A percentile compares a stretch with the other conserved stretches of the same genome.
These are phyloP conservation scores for Xerocomellus amylosporus DNA, from an alignment of 768 basidiomycete species.

Conservation along the genomic window DNA sequence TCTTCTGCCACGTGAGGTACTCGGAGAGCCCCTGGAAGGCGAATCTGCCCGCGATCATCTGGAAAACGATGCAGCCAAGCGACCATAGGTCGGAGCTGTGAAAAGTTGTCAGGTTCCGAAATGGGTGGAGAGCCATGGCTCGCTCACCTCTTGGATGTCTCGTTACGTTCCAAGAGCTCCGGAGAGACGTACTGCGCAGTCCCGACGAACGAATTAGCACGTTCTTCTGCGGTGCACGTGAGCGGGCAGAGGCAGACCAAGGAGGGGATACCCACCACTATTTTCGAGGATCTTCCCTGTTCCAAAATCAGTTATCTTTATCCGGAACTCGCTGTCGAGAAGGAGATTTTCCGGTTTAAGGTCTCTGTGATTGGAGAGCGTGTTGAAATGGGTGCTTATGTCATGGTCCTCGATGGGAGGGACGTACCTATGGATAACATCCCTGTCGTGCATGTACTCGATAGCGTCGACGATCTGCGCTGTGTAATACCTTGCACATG, in stretches of 20 bases:
- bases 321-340: conserved; percentile 79
- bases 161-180: conserved; percentile 71
- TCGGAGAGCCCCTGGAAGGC: conserved; percentile 91
- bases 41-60: conserved; percentile 88
- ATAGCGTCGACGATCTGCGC: conserved; percentile 90
- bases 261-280: conserved; percentile 41
- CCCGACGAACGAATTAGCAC: conserved; percentile 78
- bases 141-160: conserved; percentile 71
- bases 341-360: conserved; percentile 88
- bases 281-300: conserved; percentile 75
- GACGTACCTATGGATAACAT: conserved; percentile 78
- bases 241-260: neutral
- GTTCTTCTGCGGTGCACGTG: conserved; percentile 38
- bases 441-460: conserved; percentile 86
- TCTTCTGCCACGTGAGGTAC: conserved; percentile 93
- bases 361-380: conserved; percentile 43
- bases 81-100: conserved; percentile 92
- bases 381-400: conserved; percentile 9
- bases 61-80: conserved; percentile 89
- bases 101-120: neutral
- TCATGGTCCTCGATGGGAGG: conserved; percentile 2
- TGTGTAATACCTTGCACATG: conserved; percentile 78
- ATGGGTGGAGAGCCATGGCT: neutral
- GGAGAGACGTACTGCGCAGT: conserved; percentile 90
- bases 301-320: conserved; percentile 97